These are phyloP conservation scores for Nakazawaea laoshanensis DNA, from an alignment of 805 yeast species.

Conservation along the genomic window DNA sequence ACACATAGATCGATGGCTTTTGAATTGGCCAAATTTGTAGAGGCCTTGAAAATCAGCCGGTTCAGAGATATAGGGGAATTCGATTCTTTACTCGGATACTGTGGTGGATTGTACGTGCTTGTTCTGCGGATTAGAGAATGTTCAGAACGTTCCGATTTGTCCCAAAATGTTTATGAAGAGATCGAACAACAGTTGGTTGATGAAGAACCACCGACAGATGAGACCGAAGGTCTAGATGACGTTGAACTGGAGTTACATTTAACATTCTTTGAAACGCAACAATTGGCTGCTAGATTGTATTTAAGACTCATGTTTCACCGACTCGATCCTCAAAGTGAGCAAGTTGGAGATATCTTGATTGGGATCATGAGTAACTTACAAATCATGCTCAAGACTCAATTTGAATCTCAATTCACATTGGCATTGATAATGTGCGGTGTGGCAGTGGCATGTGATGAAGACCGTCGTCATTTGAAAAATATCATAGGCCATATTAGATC, in stretches of 20 bases:
- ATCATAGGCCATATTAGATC: conserved; percentile 5
- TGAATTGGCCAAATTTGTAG: background rate
- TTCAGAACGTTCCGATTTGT: background rate
- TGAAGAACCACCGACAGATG: conserved; percentile 3
- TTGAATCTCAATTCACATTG: conserved; percentile 24
- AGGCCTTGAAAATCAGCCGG: conserved; percentile 1
- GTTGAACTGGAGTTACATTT: conserved; percentile 23
- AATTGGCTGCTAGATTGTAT: conserved; percentile 17
- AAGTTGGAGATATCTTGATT: conserved; percentile 21
- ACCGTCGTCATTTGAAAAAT: background rate
- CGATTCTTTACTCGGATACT: conserved; percentile 7
- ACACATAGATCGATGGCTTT: background rate
- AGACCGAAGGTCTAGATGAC: conserved; percentile 7
- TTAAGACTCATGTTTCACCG: conserved; percentile 17
- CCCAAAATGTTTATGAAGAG: background rate
- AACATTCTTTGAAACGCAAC: conserved; percentile 27
- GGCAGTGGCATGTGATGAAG: background rate
- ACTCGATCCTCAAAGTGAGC: conserved; percentile 6
- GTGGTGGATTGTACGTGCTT: conserved; percentile 3
- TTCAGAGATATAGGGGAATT: conserved; percentile 2
- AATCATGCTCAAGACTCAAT: conserved; percentile 21
- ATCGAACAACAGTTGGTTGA: conserved; percentile 1
- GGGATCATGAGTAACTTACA: conserved; percentile 20
- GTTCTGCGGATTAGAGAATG: conserved; percentile 1
- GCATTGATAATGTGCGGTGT: conserved; percentile 30